Percentiles rank a stretch among this genome's conserved stretches.
Evolutionary conservation across 768 basidiomycete species (phyloP).

Genomic region (Tricholoma sp.): DNA sequence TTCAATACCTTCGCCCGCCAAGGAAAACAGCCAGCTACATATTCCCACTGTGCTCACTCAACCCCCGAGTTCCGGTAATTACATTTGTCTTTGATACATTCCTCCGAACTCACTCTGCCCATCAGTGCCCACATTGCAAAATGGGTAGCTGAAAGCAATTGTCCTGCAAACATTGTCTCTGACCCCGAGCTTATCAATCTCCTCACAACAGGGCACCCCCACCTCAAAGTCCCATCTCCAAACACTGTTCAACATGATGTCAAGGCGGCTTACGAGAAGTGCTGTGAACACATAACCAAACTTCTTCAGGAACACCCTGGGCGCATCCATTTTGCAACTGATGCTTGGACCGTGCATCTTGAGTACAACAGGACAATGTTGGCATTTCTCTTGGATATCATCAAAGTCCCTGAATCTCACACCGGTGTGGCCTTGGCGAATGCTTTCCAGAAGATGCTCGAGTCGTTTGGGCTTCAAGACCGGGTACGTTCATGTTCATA

Average conservation of each 20-base stretch:
- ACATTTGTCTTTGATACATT: constrained; percentile 2
- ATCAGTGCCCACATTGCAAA: no score
- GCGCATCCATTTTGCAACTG: neutral
- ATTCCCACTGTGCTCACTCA: constrained; percentile 6
- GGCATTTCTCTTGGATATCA: constrained; percentile 21
- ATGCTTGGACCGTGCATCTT: constrained; percentile 18
- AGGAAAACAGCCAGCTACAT: constrained; percentile 9
- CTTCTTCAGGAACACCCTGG: neutral
- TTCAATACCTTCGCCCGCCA: constrained; percentile 8
- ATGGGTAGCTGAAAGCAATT: no score
- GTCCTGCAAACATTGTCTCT: no score
- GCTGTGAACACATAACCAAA: neutral
- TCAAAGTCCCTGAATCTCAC: constrained; percentile 26
- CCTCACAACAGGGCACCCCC: no score
- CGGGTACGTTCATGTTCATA: neutral
- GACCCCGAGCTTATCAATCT: no score
- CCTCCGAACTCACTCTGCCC: neutral
- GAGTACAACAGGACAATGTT: constrained; percentile 16
- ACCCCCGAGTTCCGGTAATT: constrained; percentile 10
- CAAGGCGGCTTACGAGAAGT: neutral
- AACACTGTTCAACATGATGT: constrained; percentile 4
- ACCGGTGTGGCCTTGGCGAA: neutral
- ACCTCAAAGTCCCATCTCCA: neutral
- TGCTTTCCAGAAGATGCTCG: constrained; percentile 14
- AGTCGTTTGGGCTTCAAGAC: neutral